Evolutionary conservation across 2,329 filamentous ascomycete genomes (phyloP), one percentile per base, ranked within the genome.

Genomic region (Graphilbum fragrans): DNA sequence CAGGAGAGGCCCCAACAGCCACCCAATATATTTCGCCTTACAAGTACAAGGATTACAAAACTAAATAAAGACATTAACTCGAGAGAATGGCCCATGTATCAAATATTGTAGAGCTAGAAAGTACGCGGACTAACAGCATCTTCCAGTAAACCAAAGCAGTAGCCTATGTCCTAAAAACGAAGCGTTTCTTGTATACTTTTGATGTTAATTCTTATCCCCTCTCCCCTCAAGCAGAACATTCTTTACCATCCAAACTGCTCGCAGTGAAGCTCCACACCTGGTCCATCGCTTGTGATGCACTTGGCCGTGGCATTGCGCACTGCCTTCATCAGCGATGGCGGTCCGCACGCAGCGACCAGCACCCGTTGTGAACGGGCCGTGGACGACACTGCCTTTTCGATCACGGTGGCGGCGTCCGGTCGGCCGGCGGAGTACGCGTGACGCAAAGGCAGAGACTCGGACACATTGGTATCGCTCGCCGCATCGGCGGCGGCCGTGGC

Each of bases 221-320:
- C 11, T 32, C 22, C n/a, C 23, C 23, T 21, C 31, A n/a, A 9
- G n/a, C 7, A 7, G 17, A 7, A 7, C 32, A n/a, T 20, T 19
- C 17, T 5, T 52, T 38, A 66, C 65, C 65, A 67, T 3, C 63
- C 63, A 45, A 70, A 69, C 50, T 67, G 59, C 50, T 72, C 69
- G 46, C 62, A 66, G 49, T 72, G 67, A 37, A 71, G 54, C 50
- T 70, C 67, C n/a, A 72, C 59, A 22, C 61, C 64, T 1, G 68
- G 65, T 4, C 68, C 69, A 20, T 59, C 56, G 2, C 58, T 53
- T 1, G 52, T 55, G 29, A 72, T 69, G 47, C 59, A 59, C 23
- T 54, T 55, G 3, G 68, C 67, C 9, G 63, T 61, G 0, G 64
- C 61, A 22, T 64, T 58, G 35, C 68, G 59, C n/a, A 67, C 65